phyloP scores from a whole-genome alignment of 1,139 yeast genomes.

The Yamadazyma taylorii region DNA sequence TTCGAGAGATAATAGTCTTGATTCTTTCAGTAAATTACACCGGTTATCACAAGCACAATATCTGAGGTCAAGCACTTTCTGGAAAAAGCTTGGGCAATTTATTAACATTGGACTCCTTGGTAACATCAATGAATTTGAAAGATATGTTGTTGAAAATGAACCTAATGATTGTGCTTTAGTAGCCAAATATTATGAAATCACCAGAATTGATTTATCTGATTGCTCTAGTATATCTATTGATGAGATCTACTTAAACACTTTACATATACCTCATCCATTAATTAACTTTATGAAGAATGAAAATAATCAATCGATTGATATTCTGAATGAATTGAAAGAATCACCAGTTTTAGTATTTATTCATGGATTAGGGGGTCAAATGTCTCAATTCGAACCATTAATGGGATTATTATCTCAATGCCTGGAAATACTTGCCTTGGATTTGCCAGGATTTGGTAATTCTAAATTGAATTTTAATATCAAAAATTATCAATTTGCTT shows the following conservation, averaged over 20 bases:
- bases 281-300: slow-evolving; percentile 46
- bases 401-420: slow-evolving; percentile 67
- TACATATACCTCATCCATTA: slow-evolving; percentile 58
- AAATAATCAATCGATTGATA: slow-evolving; percentile 25
- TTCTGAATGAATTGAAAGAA: slow-evolving; percentile 38
- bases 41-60: slow-evolving; percentile 9
- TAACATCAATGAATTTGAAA: slow-evolving; percentile 36
- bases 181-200: slow-evolving; percentile 46
- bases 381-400: slow-evolving; percentile 68
- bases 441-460: slow-evolving; percentile 76
- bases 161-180: slow-evolving; percentile 58
- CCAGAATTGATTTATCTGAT: slow-evolving; percentile 31
- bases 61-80: slow-evolving; percentile 14
- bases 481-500: slow-evolving; percentile 15
- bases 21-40: slow-evolving; percentile 9
- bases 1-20: slow-evolving; percentile 8
- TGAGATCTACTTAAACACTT: slow-evolving; percentile 36
- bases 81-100: slow-evolving; percentile 28
- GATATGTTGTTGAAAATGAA: slow-evolving; percentile 38
- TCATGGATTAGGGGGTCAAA: slow-evolving; percentile 80
- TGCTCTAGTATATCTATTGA: slow-evolving; percentile 29
- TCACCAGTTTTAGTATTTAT: slow-evolving; percentile 62
- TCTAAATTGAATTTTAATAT: slow-evolving; percentile 29
- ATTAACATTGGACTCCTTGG: slow-evolving; percentile 25
- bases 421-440: slow-evolving; percentile 62